Evolutionary conservation across 352 stramenopile genomes (phyloP).

Genomic region (Phytophthora cactorum): DNA sequence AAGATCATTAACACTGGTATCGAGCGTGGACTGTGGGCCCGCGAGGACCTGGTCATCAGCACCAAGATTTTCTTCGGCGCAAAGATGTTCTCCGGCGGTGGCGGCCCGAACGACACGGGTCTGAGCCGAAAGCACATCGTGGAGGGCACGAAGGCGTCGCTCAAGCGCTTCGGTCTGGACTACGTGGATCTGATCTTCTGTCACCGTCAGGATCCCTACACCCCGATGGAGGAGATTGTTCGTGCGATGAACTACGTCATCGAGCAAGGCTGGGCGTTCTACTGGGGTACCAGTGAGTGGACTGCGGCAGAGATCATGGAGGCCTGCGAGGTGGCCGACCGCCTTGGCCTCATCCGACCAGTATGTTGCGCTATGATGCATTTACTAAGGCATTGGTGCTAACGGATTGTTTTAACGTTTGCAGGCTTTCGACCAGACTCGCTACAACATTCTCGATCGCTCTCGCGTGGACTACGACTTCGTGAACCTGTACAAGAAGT

Average conservation of each 20-base stretch:
- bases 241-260: slow-evolving; percentile 79
- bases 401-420: background rate
- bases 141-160: slow-evolving; percentile 53
- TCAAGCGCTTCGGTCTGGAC: slow-evolving; percentile 57
- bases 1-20: slow-evolving; percentile 53
- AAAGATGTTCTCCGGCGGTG: slow-evolving; percentile 8
- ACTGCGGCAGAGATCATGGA: slow-evolving; percentile 58
- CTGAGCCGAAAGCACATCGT: slow-evolving; percentile 60
- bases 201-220: slow-evolving; percentile 65
- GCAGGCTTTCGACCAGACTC: slow-evolving; percentile 60
- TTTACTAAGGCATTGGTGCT: no score
- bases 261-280: slow-evolving; percentile 62
- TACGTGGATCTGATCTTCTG: slow-evolving; percentile 77
- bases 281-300: slow-evolving; percentile 84
- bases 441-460: slow-evolving; percentile 80
- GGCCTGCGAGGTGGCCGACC: slow-evolving; percentile 52
- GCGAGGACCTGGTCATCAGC: slow-evolving; percentile 57
- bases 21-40: slow-evolving; percentile 31
- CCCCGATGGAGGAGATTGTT: slow-evolving; percentile 65
- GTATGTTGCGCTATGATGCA: slow-evolving; percentile 24
- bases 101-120: slow-evolving; percentile 25
- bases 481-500: slow-evolving; percentile 57
- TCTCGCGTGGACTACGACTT: slow-evolving; percentile 74
- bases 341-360: slow-evolving; percentile 50
- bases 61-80: slow-evolving; percentile 62